Evolutionary conservation across 306 rosid species (phyloP), one percentile per base, ranked within the genome.

Genomic region (Calophaca sinica): DNA sequence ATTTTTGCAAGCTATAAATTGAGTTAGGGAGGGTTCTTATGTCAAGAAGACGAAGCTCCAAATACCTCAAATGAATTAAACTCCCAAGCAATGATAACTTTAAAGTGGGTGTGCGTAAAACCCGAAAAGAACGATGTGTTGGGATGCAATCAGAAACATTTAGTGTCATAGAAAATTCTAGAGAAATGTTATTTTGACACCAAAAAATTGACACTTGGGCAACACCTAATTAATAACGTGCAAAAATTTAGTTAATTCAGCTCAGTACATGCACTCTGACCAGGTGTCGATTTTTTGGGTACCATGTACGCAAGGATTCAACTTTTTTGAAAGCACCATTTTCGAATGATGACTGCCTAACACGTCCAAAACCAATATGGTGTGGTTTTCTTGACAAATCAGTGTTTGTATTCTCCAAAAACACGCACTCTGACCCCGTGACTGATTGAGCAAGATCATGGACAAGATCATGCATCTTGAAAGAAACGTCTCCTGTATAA

Each of bases 391-490:
- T 11, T 68, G 73, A n/a, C 3, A 48, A 31, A 3, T 12, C 6
- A 3, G 0, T 28, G 13, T 31, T 7, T 29, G 9, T 2, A 7
- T 49, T 32, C 3, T 46, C 39, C 31, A 68, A 7, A 44, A 0
- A 0, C 7, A 29, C 0, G 32, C 73, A 68, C n/a, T 46, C 73
- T 31, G 20, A 1, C 14, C n/a, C 46, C 31, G 15, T 28, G 7
- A 68, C 10, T 4, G 46, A 49, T 7, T 32, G 45, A 62, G 55
- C 55, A 4, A 65, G 55, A 45, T 67, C 73, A 7, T 67, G 59
- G 41, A 67, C 45, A 11, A 48, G 45, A 48, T 48, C 73, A 32
- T 48, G 73, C 45, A 67, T 67, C 59, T 31, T 67, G 57, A 48
- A 67, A 48, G 4, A 48, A 48, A 67, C 31, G 44, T 9, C 2